These are phyloP conservation scores for Digitaria exilis DNA, from an alignment of 202 grass and related monocot species.

Conservation along the genomic window DNA sequence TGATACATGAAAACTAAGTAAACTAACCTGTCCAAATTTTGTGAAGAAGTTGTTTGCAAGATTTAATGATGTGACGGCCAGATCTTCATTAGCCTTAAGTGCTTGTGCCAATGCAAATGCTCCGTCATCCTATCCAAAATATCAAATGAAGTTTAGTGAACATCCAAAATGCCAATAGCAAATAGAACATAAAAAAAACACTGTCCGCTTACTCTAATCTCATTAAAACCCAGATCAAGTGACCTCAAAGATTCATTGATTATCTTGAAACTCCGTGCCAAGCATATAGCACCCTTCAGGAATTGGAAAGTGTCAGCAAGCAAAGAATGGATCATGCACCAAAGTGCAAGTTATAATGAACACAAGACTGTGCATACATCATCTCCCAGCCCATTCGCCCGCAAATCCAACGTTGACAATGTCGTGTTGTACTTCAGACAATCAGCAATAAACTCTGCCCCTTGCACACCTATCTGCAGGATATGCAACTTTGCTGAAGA, in stretches of 20 bases:
- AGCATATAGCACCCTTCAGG: constrained; percentile 83
- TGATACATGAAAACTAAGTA: not conserved
- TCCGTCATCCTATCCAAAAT: constrained; percentile 69
- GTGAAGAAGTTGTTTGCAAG: constrained; percentile 89
- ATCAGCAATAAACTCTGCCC: constrained; percentile 85
- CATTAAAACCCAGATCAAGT: constrained; percentile 97
- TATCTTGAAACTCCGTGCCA: constrained; percentile 92
- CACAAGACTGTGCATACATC: constrained; percentile 53
- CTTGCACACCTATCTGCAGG: constrained; percentile 81
- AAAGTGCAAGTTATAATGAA: constrained; percentile 22
- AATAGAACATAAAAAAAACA: not conserved
- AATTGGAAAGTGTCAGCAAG: constrained; percentile 36
- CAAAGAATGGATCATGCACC: constrained; percentile 25
- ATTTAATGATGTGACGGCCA: constrained; percentile 76
- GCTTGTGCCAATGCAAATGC: constrained; percentile 92
- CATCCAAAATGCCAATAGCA: constrained; percentile 6
- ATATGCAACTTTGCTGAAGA: constrained; percentile 45
- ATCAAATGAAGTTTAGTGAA: constrained; percentile 20
- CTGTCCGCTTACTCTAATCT: constrained; percentile 77
- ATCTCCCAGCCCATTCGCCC: constrained; percentile 95
- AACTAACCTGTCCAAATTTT: constrained; percentile 88
- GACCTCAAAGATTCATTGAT: constrained; percentile 90
- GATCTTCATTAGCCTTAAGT: constrained; percentile 93
- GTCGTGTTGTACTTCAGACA: constrained; percentile 96
- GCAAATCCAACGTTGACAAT: constrained; percentile 81